phyloP scores from a whole-genome alignment of 257 asterid genomes.

The Nicotiana tomentosiformis region DNA sequence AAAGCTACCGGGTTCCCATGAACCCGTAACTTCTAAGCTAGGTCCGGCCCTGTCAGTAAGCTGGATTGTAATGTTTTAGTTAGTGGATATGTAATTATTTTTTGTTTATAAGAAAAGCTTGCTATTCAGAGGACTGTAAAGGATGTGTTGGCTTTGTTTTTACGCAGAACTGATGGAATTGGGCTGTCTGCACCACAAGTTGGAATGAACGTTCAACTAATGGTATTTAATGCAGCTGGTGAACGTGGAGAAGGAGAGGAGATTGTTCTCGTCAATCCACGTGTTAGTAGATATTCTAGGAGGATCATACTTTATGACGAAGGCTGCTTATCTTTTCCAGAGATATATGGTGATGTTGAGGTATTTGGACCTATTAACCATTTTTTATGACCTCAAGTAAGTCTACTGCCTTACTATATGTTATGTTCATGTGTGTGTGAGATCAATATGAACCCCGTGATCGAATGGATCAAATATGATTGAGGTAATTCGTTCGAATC shows the following conservation, averaged over 20 bases:
- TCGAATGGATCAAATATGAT: neutral
- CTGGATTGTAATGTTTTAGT: neutral
- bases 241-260: slow-evolving; percentile 91
- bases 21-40: too few species aligned
- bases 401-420: neutral
- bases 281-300: slow-evolving; percentile 52
- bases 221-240: slow-evolving; percentile 87
- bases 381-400: neutral
- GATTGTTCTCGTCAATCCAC: slow-evolving; percentile 85
- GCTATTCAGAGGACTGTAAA: slow-evolving; percentile 30
- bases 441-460: neutral
- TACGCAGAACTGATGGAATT: slow-evolving; percentile 88
- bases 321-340: slow-evolving; percentile 96
- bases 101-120: slow-evolving; percentile 23
- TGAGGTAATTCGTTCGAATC: neutral
- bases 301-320: slow-evolving; percentile 63
- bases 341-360: slow-evolving; percentile 66
- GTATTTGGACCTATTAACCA: slow-evolving; percentile 26
- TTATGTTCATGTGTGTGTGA: neutral
- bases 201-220: slow-evolving; percentile 78
- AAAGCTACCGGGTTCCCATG: too few species aligned
- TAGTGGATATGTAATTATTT: neutral
- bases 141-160: slow-evolving; percentile 30
- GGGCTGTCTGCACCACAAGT: slow-evolving; percentile 98
- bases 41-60: too few species aligned